Conservation (phyloP, 306 rosid species). For the Betula pendula region DNA sequence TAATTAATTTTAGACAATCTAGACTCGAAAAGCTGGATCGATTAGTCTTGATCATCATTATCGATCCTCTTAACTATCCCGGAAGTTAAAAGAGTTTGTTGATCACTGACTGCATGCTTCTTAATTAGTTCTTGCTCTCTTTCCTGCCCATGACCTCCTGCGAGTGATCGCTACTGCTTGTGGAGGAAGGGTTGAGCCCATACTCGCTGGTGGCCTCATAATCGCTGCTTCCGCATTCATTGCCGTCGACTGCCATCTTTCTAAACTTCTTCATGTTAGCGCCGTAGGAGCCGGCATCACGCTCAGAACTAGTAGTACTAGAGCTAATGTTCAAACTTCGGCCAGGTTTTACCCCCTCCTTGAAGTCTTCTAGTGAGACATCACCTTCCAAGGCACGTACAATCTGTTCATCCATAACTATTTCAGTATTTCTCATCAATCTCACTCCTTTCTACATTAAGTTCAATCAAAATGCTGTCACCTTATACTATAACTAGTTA, state of each 20-base stretch:
- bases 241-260: slow-evolving; percentile 43
- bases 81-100: not conserved
- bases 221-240: slow-evolving; percentile 52
- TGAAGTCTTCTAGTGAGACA: slow-evolving; percentile 59
- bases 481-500: too few species aligned
- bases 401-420: slow-evolving; percentile 45
- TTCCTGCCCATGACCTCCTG: slow-evolving; percentile 15
- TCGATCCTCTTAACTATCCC: too few species aligned
- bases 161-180: slow-evolving; percentile 55
- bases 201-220: slow-evolving; percentile 63
- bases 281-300: slow-evolving; percentile 44
- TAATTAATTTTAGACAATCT: not conserved
- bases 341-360: slow-evolving; percentile 52
- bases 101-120: slow-evolving; percentile 10
- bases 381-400: slow-evolving; percentile 84
- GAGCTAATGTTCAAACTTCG: slow-evolving; percentile 33
- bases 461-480: not conserved
- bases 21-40: not conserved
- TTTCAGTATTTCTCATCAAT: slow-evolving; percentile 23
- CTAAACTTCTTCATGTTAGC: slow-evolving; percentile 57
- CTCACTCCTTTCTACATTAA: not conserved
- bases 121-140: slow-evolving; percentile 5
- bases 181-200: slow-evolving; percentile 56
- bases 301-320: slow-evolving; percentile 29
- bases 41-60: too few species aligned